Evolutionary conservation across 352 stramenopile genomes (phyloP), one percentile per base, ranked within the genome.

Genomic region (Pelagophyceae sp.): DNA sequence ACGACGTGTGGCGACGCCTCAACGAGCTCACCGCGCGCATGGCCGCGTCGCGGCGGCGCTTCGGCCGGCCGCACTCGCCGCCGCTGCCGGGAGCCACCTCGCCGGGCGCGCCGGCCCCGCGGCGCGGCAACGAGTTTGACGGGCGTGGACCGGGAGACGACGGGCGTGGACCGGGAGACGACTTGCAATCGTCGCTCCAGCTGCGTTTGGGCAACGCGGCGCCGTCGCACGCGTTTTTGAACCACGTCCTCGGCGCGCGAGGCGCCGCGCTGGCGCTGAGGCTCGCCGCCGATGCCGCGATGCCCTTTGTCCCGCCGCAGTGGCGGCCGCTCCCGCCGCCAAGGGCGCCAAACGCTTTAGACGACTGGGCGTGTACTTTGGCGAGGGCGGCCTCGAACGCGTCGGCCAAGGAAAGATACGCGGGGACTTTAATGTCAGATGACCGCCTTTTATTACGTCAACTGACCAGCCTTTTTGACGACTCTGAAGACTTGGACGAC

Each of bases 401-500:
- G 5, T 27, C 61, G 29, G 63, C 77, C n/a, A 79, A 79, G 65
- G 79, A 80, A 63, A 60, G 51, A n/a, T 79, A 77, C 51, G 65
- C 76, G 31, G 72, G 32, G 45, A 63, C 69, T 5, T 63, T 81
- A 1, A 15, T 69, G 37, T 25, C 51, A n/a, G 38, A 84, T 51
- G 72, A 81, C 38, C 20, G 76, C 82, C 50, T 81, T 81, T 38
- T 23, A 23, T 27, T 82, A 76, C 40, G 74, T 25, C 80, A 81
- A 72, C 72, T 85, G 45, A 58, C 85, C 70, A 29, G 33, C 61
- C 45, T 77, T 40, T 82, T 83, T 78, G 69, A 77, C 65, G 78
- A 84, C 72, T 76, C 79, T 76, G 75, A 83, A 40, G 70, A 82
- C 38, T 69, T 83, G 27, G 79, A 83, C 23, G 80, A 84, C 45